Percentiles rank a stretch among this genome's conserved stretches.
phyloP scores from a whole-genome alignment of 148 eudicot genomes.

The Fagopyrum esculentum region DNA sequence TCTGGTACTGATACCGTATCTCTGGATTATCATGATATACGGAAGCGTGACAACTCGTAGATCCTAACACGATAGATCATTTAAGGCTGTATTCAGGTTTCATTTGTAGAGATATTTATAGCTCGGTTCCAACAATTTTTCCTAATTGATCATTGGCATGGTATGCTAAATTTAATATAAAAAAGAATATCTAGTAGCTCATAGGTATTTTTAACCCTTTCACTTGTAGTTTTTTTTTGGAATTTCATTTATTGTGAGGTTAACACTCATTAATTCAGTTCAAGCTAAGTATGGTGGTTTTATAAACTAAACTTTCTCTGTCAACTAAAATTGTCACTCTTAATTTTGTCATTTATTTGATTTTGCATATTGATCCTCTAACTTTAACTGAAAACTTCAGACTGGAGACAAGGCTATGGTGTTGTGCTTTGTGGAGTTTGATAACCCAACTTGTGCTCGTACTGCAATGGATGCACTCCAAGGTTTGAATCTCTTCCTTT shows the following conservation, averaged over 20 bases:
- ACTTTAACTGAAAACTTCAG: conserved; percentile 30
- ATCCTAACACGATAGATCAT: not conserved
- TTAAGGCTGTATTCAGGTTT: not conserved
- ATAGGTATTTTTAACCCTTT: not conserved
- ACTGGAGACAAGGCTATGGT: conserved; percentile 86
- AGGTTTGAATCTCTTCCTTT: conserved; percentile 35
- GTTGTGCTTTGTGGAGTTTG: conserved; percentile 84
- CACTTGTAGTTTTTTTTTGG: not conserved
- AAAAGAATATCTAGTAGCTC: not conserved
- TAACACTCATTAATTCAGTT: not conserved
- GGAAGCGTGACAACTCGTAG: not conserved
- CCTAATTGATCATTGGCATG: not conserved
- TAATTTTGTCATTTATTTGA: not conserved
- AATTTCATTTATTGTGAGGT: not conserved
- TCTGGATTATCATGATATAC: not conserved
- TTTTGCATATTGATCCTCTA: not conserved
- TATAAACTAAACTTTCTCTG: not conserved
- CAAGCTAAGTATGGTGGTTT: not conserved
- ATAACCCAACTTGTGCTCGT: conserved; percentile 73
- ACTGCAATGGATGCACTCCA: conserved; percentile 95
- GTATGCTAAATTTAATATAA: not conserved
- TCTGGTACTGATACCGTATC: not conserved
- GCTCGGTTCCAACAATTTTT: not conserved
- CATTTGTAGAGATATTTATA: not conserved
- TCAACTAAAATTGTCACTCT: not conserved